phyloP scores from a whole-genome alignment of 208 protist genomes.

The Naegleria lovaniensis region DNA sequence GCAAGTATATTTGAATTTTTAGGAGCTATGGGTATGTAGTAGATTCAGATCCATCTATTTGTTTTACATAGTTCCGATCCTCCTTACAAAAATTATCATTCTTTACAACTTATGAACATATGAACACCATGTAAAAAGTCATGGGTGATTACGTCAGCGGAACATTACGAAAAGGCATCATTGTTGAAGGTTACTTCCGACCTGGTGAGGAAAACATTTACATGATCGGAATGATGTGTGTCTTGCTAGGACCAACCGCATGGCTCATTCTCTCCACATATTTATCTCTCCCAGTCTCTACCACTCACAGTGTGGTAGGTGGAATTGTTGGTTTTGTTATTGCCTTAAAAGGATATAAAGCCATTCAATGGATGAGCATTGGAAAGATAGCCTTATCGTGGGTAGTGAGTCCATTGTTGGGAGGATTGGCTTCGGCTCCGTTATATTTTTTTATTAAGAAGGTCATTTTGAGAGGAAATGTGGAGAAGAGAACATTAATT shows the following conservation, averaged over 20 bases:
- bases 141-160: background rate
- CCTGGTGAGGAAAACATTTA: background rate
- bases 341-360: background rate
- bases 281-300: constrained; percentile 1
- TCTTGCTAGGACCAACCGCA: background rate
- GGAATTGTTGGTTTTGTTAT: background rate
- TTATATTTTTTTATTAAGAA: background rate
- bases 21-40: constrained; percentile 53
- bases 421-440: background rate
- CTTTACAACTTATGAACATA: too few relatives aligned
- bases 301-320: background rate
- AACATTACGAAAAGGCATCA: background rate
- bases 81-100: too few relatives aligned
- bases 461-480: background rate
- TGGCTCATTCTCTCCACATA: background rate
- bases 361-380: background rate
- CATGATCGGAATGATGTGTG: constrained; percentile 5
- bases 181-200: background rate
- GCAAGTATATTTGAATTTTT: constrained; percentile 69
- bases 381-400: background rate
- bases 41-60: too few relatives aligned
- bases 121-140: too few relatives aligned
- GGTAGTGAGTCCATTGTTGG: background rate
- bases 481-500: background rate
- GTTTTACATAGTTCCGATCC: too few relatives aligned